A percentile compares a stretch with the other conserved stretches of the same genome.
These are phyloP conservation scores for Hygrocybe punicea DNA, from an alignment of 768 basidiomycete species.

Conservation along the genomic window DNA sequence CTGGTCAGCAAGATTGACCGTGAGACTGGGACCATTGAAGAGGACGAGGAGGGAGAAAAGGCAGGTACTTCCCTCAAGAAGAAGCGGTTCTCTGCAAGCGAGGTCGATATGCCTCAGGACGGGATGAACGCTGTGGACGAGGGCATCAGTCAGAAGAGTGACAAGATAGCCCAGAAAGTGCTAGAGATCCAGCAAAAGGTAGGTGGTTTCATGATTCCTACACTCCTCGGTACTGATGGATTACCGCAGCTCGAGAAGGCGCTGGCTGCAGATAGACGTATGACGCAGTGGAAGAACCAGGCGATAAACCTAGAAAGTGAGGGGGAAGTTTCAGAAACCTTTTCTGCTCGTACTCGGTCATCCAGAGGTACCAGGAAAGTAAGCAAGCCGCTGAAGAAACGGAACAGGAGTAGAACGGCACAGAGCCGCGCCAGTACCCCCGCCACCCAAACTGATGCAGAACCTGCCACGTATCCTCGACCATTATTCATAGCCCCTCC, in stretches of 20 bases:
- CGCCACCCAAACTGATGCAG: constrained; percentile 19
- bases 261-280: constrained; percentile 55
- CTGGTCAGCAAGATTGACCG: constrained; percentile 39
- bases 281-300: constrained; percentile 39
- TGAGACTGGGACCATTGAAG: constrained; percentile 53
- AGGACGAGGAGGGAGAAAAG: constrained; percentile 53
- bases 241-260: constrained; percentile 67
- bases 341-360: constrained; percentile 43
- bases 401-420: constrained; percentile 57
- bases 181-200: constrained; percentile 90
- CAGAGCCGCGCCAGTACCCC: constrained; percentile 41
- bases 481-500: constrained; percentile 29
- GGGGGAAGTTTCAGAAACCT: constrained; percentile 51
- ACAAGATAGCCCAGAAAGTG: constrained; percentile 85
- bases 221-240: background rate
- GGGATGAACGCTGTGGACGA: constrained; percentile 86
- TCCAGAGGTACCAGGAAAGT: constrained; percentile 32
- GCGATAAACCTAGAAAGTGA: constrained; percentile 46
- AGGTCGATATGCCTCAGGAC: constrained; percentile 61
- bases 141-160: constrained; percentile 78
- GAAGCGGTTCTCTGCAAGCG: constrained; percentile 78
- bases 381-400: constrained; percentile 37
- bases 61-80: constrained; percentile 47
- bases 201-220: background rate
- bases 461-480: constrained; percentile 25